phyloP scores from a whole-genome alignment of 75 land plant genomes.

The Ceratopteris richardii region DNA sequence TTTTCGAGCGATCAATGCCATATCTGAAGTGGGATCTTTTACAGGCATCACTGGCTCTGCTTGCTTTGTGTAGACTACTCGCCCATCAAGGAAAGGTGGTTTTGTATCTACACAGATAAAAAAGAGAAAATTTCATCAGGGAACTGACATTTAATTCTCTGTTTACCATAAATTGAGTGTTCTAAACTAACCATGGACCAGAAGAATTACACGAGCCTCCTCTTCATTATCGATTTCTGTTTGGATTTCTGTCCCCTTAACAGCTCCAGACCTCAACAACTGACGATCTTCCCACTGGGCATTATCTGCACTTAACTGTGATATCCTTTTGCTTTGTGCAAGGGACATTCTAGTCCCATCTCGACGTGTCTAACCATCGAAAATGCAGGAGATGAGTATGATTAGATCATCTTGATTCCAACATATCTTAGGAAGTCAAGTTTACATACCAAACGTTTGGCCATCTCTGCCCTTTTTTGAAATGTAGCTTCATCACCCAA shows the following conservation, averaged over 20 bases:
- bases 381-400: too few relatives aligned
- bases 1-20: slow-evolving; percentile 95
- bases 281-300: slow-evolving; percentile 98
- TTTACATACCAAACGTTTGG: slow-evolving; percentile 67
- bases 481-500: slow-evolving; percentile 75
- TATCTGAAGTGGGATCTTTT: slow-evolving; percentile 95
- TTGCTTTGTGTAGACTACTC: slow-evolving; percentile 87
- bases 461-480: slow-evolving; percentile 71
- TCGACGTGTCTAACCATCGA: slow-evolving; percentile 50
- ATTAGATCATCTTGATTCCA: too few relatives aligned
- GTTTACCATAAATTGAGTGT: background rate
- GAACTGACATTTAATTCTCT: background rate
- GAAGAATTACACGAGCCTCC: slow-evolving; percentile 87
- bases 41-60: slow-evolving; percentile 95
- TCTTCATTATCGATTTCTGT: slow-evolving; percentile 97
- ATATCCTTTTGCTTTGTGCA: slow-evolving; percentile 92
- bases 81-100: slow-evolving; percentile 95
- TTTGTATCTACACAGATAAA: slow-evolving; percentile 64
- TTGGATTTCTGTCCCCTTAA: slow-evolving; percentile 83
- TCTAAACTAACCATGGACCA: slow-evolving; percentile 76
- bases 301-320: slow-evolving; percentile 95
- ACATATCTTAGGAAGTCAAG: background rate
- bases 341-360: slow-evolving; percentile 91
- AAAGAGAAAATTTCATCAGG: background rate
- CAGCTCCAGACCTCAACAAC: slow-evolving; percentile 90